Evolutionary conservation across 176 grass and related monocot species (phyloP).

Genomic region (Aegilops sharonensis): DNA sequence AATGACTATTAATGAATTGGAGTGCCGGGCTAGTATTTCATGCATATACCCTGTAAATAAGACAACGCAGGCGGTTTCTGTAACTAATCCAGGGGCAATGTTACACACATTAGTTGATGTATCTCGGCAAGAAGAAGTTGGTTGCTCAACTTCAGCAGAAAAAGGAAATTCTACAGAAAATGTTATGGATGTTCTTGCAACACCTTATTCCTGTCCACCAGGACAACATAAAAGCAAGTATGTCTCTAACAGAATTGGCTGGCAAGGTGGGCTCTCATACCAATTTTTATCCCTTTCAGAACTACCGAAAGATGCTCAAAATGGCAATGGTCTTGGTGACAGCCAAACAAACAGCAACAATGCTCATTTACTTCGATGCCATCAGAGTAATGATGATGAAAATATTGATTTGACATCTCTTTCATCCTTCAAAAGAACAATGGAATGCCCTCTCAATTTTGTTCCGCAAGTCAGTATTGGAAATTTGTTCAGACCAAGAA

Average conservation of each 20-base stretch:
- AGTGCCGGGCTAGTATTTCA: neutral
- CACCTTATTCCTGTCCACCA: conserved; percentile 2
- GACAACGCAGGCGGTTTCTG: conserved; percentile 10
- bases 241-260: conserved; percentile 5
- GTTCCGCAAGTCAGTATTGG: conserved; percentile 19
- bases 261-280: conserved; percentile 32
- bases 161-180: conserved; percentile 9
- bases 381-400: conserved; percentile 38
- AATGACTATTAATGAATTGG: conserved; percentile 19
- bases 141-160: conserved; percentile 19
- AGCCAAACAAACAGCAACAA: neutral
- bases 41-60: conserved; percentile 21
- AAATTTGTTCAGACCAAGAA: conserved; percentile 32
- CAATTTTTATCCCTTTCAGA: conserved; percentile 34
- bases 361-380: conserved; percentile 3
- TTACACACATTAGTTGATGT: conserved; percentile 7
- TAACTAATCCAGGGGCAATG: conserved; percentile 25
- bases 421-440: conserved; percentile 52
- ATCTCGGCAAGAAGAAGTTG: conserved; percentile 21
- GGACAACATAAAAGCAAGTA: conserved; percentile 29
- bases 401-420: conserved; percentile 57
- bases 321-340: conserved; percentile 11
- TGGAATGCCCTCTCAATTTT: conserved; percentile 36
- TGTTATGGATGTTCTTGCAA: neutral
- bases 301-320: neutral